Evolutionary conservation across 2,329 filamentous ascomycete species (phyloP).

Genomic region (Xylariomycetidae sp.): DNA sequence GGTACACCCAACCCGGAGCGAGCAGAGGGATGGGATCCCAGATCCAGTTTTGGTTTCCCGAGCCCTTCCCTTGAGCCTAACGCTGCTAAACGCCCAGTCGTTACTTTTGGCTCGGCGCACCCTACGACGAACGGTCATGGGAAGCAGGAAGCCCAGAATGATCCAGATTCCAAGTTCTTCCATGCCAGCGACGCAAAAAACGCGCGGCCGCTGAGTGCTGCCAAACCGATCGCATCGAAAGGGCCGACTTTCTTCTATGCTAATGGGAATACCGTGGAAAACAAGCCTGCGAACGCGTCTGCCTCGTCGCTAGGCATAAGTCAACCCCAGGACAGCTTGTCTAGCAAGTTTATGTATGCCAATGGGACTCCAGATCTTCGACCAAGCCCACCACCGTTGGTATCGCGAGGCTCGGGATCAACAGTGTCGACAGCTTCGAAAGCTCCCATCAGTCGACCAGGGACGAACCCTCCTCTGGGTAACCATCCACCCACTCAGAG

Average conservation of each 20-base stretch:
- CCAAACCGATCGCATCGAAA: constrained; percentile 31
- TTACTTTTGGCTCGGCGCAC: constrained; percentile 36
- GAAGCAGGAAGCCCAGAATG: constrained; percentile 21
- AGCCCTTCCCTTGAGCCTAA: constrained; percentile 28
- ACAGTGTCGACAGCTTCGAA: constrained; percentile 42
- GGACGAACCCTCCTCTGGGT: constrained; percentile 24
- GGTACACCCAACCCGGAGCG: constrained; percentile 50
- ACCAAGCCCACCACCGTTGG: constrained; percentile 28
- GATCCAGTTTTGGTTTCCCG: constrained; percentile 29
- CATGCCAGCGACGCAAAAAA: constrained; percentile 75
- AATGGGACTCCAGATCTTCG: constrained; percentile 55
- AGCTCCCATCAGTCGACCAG: constrained; percentile 35
- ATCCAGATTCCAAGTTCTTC: constrained; percentile 72
- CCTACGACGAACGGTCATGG: constrained; percentile 26
- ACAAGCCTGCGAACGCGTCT: constrained; percentile 30
- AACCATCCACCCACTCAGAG: constrained; percentile 30
- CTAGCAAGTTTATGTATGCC: constrained; percentile 71
- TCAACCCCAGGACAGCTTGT: constrained; percentile 34
- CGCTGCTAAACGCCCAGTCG: constrained; percentile 23
- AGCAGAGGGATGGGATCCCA: constrained; percentile 39
- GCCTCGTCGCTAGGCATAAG: too few species aligned
- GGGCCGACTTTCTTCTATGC: constrained; percentile 52
- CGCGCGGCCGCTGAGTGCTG: constrained; percentile 25
- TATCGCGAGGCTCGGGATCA: constrained; percentile 39
- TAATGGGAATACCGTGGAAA: constrained; percentile 41